phyloP scores from a whole-genome alignment of 1,284 basidiomycete genomes.

The Wolfiporia cocos region DNA sequence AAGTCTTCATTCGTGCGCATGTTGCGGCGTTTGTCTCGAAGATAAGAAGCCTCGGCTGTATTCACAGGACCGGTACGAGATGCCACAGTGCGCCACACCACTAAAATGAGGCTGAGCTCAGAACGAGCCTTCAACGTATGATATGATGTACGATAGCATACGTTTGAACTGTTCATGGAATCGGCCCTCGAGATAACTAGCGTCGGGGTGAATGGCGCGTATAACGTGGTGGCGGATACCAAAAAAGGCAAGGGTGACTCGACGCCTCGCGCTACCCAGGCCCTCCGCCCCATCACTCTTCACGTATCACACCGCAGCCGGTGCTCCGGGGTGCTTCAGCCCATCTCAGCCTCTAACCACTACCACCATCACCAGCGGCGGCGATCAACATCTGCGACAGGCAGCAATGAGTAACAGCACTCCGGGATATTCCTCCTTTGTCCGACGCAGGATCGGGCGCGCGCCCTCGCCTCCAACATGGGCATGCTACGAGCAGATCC shows the following conservation, averaged over 20 bases:
- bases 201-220: no score
- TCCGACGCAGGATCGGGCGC: slow-evolving; percentile 65
- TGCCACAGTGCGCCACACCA: no score
- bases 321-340: slow-evolving; percentile 1
- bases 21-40: no score
- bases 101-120: no score
- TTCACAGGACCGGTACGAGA: no score
- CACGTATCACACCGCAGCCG: slow-evolving; percentile 7
- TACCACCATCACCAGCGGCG: slow-evolving; percentile 18
- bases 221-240: slow-evolving; percentile 1
- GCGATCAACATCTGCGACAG: slow-evolving; percentile 11
- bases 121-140: no score
- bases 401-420: slow-evolving; percentile 31
- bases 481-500: slow-evolving; percentile 84
- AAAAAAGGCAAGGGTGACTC: slow-evolving; percentile 8
- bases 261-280: slow-evolving; percentile 3
- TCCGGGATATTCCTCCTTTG: slow-evolving; percentile 37
- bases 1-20: no score
- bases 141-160: no score
- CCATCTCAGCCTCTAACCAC: slow-evolving; percentile 17
- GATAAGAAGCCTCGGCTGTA: no score
- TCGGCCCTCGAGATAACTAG: no score
- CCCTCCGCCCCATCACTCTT: slow-evolving; percentile 2
- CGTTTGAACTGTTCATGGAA: no score
- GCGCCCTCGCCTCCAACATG: slow-evolving; percentile 77